Evolutionary conservation across 73 alveolate genomes (phyloP), one percentile per base, ranked within the genome.

Genomic region (Uronychia setigera): DNA sequence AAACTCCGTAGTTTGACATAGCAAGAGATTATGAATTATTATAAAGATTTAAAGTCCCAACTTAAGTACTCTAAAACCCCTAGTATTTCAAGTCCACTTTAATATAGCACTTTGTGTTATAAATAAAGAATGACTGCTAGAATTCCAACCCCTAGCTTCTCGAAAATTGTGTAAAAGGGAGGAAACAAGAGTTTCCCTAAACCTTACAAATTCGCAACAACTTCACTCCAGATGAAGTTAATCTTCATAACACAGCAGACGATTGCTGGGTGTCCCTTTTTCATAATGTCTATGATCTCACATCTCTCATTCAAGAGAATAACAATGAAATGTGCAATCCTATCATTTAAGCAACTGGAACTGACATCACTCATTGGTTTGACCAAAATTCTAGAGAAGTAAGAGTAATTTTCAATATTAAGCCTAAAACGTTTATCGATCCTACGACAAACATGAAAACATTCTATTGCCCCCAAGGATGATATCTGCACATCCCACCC

Each of bases 311-410:
- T 46, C 93, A 92, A 83, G 98, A 95, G 78, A 92, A 95, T 78
- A 67, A 35, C 27, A 86, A 91, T 33, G 94, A 96, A 60, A 84
- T 93, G 77, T 92, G 97, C 84, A 94, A 95, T 57, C 99, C 99
- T 33, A 82, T 97, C 28, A 96, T 97, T 31, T 88, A 94, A 57
- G 97, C 97, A 46, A 99, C 99, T 30, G 99, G 99, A 34, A 89
- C 96, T 11, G 99, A 97, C 81, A 96, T 97, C 81, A 91, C 99
- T 31, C 99, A 97, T 89, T 97, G 99, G 99, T 98, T 98, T 82
- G 99, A 97, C 88, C 94, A 92, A 76, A 87, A 90, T 80, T 96
- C 99, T 25, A 90, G 97, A 75, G 99, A 98, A 58, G n/a, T n/a
- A n/a, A n/a, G n/a, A n/a, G n/a, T n/a, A n/a, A n/a, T n/a, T n/a